Evolutionary conservation across 768 basidiomycete genomes (phyloP).

Genomic region (Boletus sp.): DNA sequence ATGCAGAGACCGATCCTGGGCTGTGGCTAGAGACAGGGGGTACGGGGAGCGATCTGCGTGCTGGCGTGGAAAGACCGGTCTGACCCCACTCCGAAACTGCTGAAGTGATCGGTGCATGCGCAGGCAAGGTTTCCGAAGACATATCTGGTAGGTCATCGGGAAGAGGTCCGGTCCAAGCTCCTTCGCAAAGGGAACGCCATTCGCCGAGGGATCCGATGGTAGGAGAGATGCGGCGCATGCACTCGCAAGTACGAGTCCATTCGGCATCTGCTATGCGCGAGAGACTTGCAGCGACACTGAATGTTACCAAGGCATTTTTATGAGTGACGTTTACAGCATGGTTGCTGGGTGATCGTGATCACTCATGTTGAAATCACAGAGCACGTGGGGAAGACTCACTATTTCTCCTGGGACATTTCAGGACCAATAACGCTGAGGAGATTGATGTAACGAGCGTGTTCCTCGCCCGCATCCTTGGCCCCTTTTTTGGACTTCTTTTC

Average conservation of each 20-base stretch:
- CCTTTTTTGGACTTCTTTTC: constrained; percentile 83
- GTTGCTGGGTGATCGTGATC: constrained; percentile 43
- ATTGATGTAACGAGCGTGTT: constrained; percentile 76
- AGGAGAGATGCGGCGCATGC: constrained; percentile 64
- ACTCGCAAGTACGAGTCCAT: constrained; percentile 72
- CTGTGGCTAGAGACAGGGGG: constrained; percentile 16
- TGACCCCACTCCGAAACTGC: constrained; percentile 33
- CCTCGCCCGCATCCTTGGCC: constrained; percentile 61
- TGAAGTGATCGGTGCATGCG: not conserved
- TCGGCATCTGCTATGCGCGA: constrained; percentile 76
- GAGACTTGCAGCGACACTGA: constrained; percentile 60
- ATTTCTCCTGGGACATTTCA: constrained; percentile 78
- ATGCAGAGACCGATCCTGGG: constrained; percentile 9
- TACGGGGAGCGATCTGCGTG: constrained; percentile 20
- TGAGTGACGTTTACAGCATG: constrained; percentile 64
- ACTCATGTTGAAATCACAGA: not conserved
- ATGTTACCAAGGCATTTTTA: constrained; percentile 56
- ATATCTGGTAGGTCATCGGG: constrained; percentile 31
- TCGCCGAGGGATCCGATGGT: constrained; percentile 69
- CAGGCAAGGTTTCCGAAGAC: constrained; percentile 3
- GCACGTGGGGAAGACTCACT: constrained; percentile 43
- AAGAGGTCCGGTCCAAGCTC: constrained; percentile 57
- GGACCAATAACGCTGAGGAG: constrained; percentile 70
- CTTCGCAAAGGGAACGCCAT: constrained; percentile 75
- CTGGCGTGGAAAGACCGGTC: constrained; percentile 18